A percentile compares a stretch with the other conserved stretches of the same genome.
Evolutionary conservation across 2,329 filamentous ascomycete genomes (phyloP).

Genomic region (Epichloe hybrida): DNA sequence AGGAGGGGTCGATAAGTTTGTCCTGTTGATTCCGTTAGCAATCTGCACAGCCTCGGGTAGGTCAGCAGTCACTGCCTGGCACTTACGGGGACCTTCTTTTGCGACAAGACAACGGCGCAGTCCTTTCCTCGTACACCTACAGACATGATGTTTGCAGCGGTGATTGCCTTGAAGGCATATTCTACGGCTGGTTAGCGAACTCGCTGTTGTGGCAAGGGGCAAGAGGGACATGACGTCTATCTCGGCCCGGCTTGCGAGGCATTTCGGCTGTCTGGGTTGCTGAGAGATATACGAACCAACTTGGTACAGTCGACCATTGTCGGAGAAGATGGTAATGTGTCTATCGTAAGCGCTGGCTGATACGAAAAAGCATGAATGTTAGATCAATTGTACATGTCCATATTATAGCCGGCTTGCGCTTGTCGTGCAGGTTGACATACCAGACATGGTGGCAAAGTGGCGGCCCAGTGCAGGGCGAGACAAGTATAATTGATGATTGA

Average conservation of each 20-base stretch:
- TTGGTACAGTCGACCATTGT: slow-evolving; percentile 97
- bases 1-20: slow-evolving; percentile 95
- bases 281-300: slow-evolving; percentile 56
- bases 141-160: slow-evolving; percentile 96
- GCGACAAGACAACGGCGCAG: slow-evolving; percentile 91
- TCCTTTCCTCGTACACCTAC: slow-evolving; percentile 92
- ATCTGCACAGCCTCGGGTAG: too few species aligned
- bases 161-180: slow-evolving; percentile 99
- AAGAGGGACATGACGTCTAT: too few species aligned
- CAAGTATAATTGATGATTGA: background rate
- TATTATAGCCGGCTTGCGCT: background rate
- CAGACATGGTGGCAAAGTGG: slow-evolving; percentile 35
- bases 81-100: slow-evolving; percentile 97
- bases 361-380: slow-evolving; percentile 11
- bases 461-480: slow-evolving; percentile 9
- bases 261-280: background rate
- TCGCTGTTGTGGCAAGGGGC: background rate
- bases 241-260: background rate
- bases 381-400: slow-evolving; percentile 7
- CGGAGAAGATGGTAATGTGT: slow-evolving; percentile 99
- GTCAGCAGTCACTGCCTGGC: background rate
- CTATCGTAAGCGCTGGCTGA: slow-evolving; percentile 74
- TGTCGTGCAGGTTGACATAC: slow-evolving; percentile 19
- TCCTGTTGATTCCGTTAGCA: slow-evolving; percentile 43
- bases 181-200: slow-evolving; percentile 39